Base-by-base conservation (phyloP, 305 asterid genomes). In the Andrographis paniculata region DNA sequence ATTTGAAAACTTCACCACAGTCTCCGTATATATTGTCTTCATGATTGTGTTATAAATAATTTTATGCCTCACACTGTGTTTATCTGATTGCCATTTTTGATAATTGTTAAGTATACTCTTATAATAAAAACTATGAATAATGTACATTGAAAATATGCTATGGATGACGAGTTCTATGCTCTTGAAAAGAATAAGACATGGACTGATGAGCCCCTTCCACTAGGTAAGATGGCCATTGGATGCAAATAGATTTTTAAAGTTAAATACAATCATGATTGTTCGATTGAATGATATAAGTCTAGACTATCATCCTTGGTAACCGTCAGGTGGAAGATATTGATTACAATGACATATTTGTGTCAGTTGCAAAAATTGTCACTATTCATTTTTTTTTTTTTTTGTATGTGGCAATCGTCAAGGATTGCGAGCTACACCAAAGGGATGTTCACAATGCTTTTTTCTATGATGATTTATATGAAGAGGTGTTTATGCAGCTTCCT, bases 391-490 rank as follows among this genome's bases (percentile, higher is more conserved):
- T n/a, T n/a, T n/a, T n/a, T n/a, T 41, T 41, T 41, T 3, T 41
- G 6, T 12, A 3, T 41, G 3, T 12, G 6, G 2, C 45, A 6
- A 23, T 27, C 2, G 37, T 36, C 2, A 55, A 45, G 8, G 16
- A 15, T 4, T 55, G 40, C 46, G 53, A 55, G 13, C 6, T 55
- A 5, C 53, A 45, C 13, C 48, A 42, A 16, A 42, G 16, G 48
- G 48, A 42, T 42, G 48, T 16, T 6, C 22, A 42, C 22, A 17
- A 42, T 17, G 48, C 48, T 1, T 42, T 42, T n/a, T n/a, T 9
- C 2, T 23, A 42, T 17, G 22, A 23, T 9, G 48, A 17, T 42
- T 17, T 42, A 9, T 3, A 1, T 3, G 48, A 42, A n/a, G 22
- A 42, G 14, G 21, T 42, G 1, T 42, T 6, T 16, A 42, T 42